These are phyloP conservation scores for Poa pratensis DNA, from an alignment of 176 grass and related monocot genomes.

Conservation along the genomic window DNA sequence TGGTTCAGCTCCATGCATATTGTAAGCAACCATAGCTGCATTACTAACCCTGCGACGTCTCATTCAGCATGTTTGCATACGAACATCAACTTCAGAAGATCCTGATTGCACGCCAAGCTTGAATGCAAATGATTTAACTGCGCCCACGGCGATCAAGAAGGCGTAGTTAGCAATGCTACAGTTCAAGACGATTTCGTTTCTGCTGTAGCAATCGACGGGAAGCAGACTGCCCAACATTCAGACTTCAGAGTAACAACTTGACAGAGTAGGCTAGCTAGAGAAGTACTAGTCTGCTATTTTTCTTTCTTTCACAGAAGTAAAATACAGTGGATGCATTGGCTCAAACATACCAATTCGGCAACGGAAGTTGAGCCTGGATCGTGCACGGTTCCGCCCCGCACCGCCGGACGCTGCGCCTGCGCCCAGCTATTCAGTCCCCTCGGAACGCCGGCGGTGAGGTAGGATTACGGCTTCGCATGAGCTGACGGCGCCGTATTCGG, in stretches of 20 bases:
- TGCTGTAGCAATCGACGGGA: no score
- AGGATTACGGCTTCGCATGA: not conserved
- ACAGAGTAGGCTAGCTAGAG: no score
- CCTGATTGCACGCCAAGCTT: constrained; percentile 57
- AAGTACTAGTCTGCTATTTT: no score
- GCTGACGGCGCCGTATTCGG: no score
- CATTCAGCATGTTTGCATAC: constrained; percentile 54
- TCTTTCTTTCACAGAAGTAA: not conserved
- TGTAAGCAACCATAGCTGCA: not conserved
- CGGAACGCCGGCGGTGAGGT: not conserved
- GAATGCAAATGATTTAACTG: constrained; percentile 57
- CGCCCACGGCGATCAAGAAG: constrained; percentile 44
- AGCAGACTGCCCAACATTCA: no score
- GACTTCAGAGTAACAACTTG: no score
- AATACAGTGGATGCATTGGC: not conserved
- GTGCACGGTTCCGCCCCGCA: not conserved
- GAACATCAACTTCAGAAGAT: constrained; percentile 65
- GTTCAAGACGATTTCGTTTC: not conserved
- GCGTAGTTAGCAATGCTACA: not conserved
- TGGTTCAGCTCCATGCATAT: not conserved
- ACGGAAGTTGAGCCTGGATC: not conserved
- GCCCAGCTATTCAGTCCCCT: not conserved
- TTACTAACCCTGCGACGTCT: constrained; percentile 52
- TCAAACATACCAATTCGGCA: not conserved
- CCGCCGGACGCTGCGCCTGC: not conserved